Evolutionary conservation across 257 asterid species (phyloP), one percentile per base, ranked within the genome.

Genomic region (Parsonsia alboflavescens): DNA sequence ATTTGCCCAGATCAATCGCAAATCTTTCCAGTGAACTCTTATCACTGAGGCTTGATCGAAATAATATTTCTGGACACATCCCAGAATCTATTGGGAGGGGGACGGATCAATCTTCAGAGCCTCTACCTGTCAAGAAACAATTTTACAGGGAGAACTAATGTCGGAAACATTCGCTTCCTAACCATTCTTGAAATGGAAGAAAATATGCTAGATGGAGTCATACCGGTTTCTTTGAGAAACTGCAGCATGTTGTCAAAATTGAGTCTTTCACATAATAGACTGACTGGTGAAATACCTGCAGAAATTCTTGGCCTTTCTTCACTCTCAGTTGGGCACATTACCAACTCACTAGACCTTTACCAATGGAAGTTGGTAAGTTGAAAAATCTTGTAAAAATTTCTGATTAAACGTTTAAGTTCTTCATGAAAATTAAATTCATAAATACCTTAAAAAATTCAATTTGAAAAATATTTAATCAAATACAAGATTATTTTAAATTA

Each of bases 21-120:
- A 61, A 73, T 45, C 68, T 73, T 62, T 73, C 70, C 12, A 59
- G 41, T 24, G 12, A 8, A 59, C 70, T 73, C 56, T 0, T 11
- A 28, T 62, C 68, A 8, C 58, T 73, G 24, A 11, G 70, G 13
- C 70, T 41, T 17, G 77, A 52, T 6, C 24, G 54, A 0, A 73
- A 73, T 56, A 0, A 61, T 26, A 73, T 73, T 26, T 44, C 69
- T 2, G 77, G 77, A n/a, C n/a, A 10, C 33, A 61, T 73, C 53
- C 70, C 76, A 33, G 69, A 15, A 73, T 41, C 44, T 8, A 39
- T 73, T 58, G 76, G n/a, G n/a, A n/a, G n/a, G 76, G 68, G 8
- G 0, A 58, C 70, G 58, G 41, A 13, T 0, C 33, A 58, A 46
- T 0, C 63, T 73, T 22, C 57, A 56, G 53, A 42, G 22, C 1